Evolutionary conservation across 2,329 filamentous ascomycete species (phyloP).

Genomic region (Hypoxylon sp.): DNA sequence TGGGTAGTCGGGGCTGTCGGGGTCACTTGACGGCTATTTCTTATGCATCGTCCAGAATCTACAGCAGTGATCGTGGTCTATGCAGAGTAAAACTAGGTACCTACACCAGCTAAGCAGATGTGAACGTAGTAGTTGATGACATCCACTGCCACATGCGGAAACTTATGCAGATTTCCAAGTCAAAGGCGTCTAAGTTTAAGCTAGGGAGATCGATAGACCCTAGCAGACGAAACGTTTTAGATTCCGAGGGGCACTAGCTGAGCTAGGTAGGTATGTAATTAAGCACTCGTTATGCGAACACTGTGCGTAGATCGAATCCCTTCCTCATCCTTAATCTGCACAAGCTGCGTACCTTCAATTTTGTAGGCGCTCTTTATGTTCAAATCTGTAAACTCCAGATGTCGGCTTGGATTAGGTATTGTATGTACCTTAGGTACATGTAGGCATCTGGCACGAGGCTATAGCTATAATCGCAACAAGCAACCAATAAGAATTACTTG

Average conservation of each 20-base stretch:
- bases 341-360: too few relatives aligned
- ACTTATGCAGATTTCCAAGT: slow-evolving; percentile 26
- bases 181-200: slow-evolving; percentile 20
- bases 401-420: not conserved
- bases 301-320: slow-evolving; percentile 17
- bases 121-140: slow-evolving; percentile 5
- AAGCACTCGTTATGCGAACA: slow-evolving; percentile 21
- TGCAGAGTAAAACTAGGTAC: not conserved
- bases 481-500: not conserved
- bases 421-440: not conserved
- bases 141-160: slow-evolving; percentile 30
- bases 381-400: too few relatives aligned
- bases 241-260: slow-evolving; percentile 36
- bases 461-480: not conserved
- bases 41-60: slow-evolving; percentile 14
- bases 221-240: slow-evolving; percentile 40
- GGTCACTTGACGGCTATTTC: slow-evolving; percentile 11
- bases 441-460: not conserved
- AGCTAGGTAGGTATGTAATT: too few relatives aligned
- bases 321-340: not conserved
- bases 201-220: slow-evolving; percentile 38
- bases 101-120: not conserved
- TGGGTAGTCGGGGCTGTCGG: too few relatives aligned
- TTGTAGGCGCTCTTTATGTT: not conserved
- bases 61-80: not conserved